Conservation (phyloP, 345 rosid genomes). For the Ceriops zippeliana region DNA sequence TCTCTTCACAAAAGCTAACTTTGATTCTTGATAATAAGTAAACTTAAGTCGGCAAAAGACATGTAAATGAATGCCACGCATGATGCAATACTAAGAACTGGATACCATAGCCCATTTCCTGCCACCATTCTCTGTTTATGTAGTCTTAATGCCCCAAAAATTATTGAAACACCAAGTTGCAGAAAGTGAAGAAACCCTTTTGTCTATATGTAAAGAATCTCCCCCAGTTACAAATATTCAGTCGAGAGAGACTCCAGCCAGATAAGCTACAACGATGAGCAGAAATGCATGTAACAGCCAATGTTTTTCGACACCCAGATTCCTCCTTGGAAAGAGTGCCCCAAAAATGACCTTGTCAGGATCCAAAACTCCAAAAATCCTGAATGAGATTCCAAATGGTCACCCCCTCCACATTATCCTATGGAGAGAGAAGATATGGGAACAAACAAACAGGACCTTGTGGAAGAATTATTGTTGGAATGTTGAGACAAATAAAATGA, state of each 20-base stretch:
- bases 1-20: slow-evolving; percentile 58
- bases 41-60: slow-evolving; percentile 66
- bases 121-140: slow-evolving; percentile 40
- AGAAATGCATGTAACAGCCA: slow-evolving; percentile 2
- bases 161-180: slow-evolving; percentile 12
- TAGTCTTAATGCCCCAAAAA: slow-evolving; percentile 8
- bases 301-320: slow-evolving; percentile 16
- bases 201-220: slow-evolving; percentile 17
- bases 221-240: slow-evolving; percentile 14
- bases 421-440: not conserved
- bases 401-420: slow-evolving; percentile 3
- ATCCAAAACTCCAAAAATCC: slow-evolving; percentile 7
- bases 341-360: not conserved
- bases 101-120: slow-evolving; percentile 54
- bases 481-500: slow-evolving; percentile 4
- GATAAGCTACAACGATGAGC: slow-evolving; percentile 11
- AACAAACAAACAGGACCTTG: not conserved
- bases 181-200: slow-evolving; percentile 18
- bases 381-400: slow-evolving; percentile 11
- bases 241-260: slow-evolving; percentile 3
- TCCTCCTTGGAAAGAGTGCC: slow-evolving; percentile 1
- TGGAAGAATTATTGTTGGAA: slow-evolving; percentile 7
- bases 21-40: slow-evolving; percentile 24
- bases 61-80: slow-evolving; percentile 68
- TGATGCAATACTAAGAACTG: slow-evolving; percentile 74